These are phyloP conservation scores for Yarrowia porcina DNA, from an alignment of 805 yeast genomes.

Conservation along the genomic window DNA sequence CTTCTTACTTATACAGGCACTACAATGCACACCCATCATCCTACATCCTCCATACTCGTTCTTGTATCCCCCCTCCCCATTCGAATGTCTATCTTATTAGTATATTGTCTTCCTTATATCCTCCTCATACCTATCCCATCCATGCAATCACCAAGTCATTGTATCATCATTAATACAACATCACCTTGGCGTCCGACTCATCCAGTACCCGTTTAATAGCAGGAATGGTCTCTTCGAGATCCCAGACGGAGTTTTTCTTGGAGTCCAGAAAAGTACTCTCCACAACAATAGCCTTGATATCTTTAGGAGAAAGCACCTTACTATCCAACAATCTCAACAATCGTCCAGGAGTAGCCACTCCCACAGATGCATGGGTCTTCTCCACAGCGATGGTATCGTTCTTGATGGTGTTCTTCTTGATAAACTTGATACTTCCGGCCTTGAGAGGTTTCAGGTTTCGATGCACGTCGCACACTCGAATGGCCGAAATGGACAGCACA, in stretches of 20 bases:
- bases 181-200: conserved; percentile 15
- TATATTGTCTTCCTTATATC: not conserved
- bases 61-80: too few relatives aligned
- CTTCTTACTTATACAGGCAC: too few relatives aligned
- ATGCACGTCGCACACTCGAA: conserved; percentile 82
- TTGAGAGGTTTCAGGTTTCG: conserved; percentile 51
- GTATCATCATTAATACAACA: conserved; percentile 5
- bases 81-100: not conserved
- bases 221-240: conserved; percentile 39
- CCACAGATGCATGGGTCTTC: conserved; percentile 39
- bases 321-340: conserved; percentile 47
- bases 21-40: too few relatives aligned
- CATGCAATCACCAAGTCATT: too few relatives aligned
- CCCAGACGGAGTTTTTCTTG: conserved; percentile 61
- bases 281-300: conserved; percentile 53
- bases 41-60: too few relatives aligned
- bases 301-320: conserved; percentile 44
- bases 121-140: not conserved
- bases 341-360: conserved; percentile 66
- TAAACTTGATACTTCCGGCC: conserved; percentile 63
- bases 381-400: conserved; percentile 54
- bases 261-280: conserved; percentile 61
- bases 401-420: conserved; percentile 67
- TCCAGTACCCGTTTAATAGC: conserved; percentile 31
- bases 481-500: conserved; percentile 68